A percentile compares a stretch with the other conserved stretches of the same genome.
Evolutionary conservation across 2,329 filamentous ascomycete genomes (phyloP).

Genomic region (Calonectria fujianensis): DNA sequence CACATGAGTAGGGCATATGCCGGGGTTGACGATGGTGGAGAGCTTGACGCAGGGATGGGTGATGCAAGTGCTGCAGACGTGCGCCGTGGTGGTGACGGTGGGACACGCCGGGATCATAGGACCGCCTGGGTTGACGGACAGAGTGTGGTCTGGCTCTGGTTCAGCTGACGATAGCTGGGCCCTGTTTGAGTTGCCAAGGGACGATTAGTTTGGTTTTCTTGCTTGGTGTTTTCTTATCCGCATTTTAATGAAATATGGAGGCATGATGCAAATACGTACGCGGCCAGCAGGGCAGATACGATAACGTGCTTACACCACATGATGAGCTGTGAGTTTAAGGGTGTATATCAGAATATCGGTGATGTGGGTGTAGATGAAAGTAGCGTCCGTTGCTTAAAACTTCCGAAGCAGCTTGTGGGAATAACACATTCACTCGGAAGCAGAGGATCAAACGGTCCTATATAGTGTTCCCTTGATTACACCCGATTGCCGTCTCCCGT

Average conservation of each 20-base stretch:
- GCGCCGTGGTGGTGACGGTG: slow-evolving; percentile 58
- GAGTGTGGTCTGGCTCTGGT: neutral
- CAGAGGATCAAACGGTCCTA: slow-evolving; percentile 1
- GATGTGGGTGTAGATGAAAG: neutral
- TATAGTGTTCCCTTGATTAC: slow-evolving; percentile 9
- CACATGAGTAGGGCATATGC: slow-evolving; percentile 54
- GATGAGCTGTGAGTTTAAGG: neutral
- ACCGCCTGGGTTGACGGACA: slow-evolving; percentile 25
- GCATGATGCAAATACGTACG: slow-evolving; percentile 19
- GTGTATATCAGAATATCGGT: neutral
- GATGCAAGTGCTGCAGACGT: slow-evolving; percentile 59
- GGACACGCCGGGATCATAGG: slow-evolving; percentile 53
- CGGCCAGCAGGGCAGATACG: slow-evolving; percentile 24
- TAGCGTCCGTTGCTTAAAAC: neutral
- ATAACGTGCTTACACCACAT: slow-evolving; percentile 35
- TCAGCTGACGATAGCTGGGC: slow-evolving; percentile 16
- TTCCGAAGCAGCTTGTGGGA: neutral
- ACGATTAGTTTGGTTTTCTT: neutral
- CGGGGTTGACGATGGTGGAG: slow-evolving; percentile 57
- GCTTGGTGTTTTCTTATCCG: neutral
- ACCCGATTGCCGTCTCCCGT: neutral
- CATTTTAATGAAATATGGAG: neutral
- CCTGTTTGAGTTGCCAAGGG: slow-evolving; percentile 15
- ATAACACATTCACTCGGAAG: neutral
- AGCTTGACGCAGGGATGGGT: slow-evolving; percentile 56